Evolutionary conservation across 225 moss, liverwort and hornwort genomes (phyloP).

Genomic region (Antitrichia curtipendula): DNA sequence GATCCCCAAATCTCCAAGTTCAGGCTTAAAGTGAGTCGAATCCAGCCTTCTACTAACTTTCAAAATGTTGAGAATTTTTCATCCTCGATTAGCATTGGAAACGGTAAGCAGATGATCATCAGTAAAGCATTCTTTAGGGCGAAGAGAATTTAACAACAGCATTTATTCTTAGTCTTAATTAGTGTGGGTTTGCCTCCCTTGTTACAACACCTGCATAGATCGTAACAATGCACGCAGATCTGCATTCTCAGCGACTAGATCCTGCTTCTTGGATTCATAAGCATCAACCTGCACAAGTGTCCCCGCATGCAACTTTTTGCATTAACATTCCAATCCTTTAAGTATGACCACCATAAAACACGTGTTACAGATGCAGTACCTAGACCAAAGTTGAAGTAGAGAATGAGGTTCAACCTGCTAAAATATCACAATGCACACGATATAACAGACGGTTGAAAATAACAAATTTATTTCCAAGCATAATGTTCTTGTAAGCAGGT

Average conservation of each 20-base stretch:
- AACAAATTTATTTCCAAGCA: not conserved
- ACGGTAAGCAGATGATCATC: not conserved
- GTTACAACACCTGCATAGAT: constrained; percentile 61
- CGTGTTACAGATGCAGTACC: not conserved
- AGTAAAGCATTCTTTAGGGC: not conserved
- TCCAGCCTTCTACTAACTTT: not conserved
- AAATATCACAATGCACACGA: not conserved
- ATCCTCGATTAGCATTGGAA: not conserved
- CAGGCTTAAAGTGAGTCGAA: not conserved
- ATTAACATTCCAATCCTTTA: not conserved
- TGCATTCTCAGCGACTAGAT: constrained; percentile 75
- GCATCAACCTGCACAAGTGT: constrained; percentile 64
- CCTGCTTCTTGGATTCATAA: constrained; percentile 87
- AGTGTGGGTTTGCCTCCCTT: not conserved
- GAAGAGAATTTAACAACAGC: not conserved
- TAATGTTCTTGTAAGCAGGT: not conserved
- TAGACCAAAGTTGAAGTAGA: not conserved
- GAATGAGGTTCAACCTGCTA: not conserved
- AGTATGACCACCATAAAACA: not conserved
- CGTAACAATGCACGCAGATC: constrained; percentile 73
- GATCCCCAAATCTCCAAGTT: not conserved
- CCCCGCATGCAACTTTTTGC: not conserved
- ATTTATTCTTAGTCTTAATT: not conserved
- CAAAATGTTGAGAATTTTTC: not conserved
- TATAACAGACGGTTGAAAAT: not conserved